Evolutionary conservation across 257 asterid genomes (phyloP).

Genomic region (Penstemon barbatus): DNA sequence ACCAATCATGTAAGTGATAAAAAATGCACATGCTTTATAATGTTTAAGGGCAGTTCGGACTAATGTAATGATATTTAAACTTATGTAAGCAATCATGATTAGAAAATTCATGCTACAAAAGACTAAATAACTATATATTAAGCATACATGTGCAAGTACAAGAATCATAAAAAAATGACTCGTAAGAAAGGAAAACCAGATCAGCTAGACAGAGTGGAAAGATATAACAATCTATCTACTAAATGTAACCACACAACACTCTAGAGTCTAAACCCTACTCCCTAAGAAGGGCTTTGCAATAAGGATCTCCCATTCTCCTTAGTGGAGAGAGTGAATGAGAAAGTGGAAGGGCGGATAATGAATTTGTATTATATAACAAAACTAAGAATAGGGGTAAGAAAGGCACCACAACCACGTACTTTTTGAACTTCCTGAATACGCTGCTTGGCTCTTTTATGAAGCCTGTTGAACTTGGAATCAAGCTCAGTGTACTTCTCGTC

Average conservation of each 20-base stretch:
- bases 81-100: constrained; percentile 9
- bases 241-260: neutral
- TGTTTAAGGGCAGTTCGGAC: constrained; percentile 10
- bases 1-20: neutral
- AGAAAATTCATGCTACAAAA: constrained; percentile 2
- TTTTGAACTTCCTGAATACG: constrained; percentile 98
- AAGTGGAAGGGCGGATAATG: neutral
- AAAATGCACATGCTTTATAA: constrained; percentile 11
- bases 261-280: neutral
- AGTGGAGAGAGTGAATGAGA: neutral
- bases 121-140: too few relatives aligned
- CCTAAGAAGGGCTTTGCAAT: neutral
- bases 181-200: too few relatives aligned
- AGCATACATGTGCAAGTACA: too few relatives aligned
- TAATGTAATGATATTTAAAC: neutral
- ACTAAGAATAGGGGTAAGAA: constrained; percentile 8
- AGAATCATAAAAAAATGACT: too few relatives aligned
- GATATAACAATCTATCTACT: neutral
- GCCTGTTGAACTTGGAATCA: constrained; percentile 86
- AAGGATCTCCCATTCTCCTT: neutral
- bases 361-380: neutral
- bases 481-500: constrained; percentile 90
- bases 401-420: constrained; percentile 43
- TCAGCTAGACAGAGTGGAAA: constrained; percentile 4
- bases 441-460: constrained; percentile 98